Conservation (phyloP, 225 moss, liverwort and hornwort genomes). For the Straminergon stramineum region DNA sequence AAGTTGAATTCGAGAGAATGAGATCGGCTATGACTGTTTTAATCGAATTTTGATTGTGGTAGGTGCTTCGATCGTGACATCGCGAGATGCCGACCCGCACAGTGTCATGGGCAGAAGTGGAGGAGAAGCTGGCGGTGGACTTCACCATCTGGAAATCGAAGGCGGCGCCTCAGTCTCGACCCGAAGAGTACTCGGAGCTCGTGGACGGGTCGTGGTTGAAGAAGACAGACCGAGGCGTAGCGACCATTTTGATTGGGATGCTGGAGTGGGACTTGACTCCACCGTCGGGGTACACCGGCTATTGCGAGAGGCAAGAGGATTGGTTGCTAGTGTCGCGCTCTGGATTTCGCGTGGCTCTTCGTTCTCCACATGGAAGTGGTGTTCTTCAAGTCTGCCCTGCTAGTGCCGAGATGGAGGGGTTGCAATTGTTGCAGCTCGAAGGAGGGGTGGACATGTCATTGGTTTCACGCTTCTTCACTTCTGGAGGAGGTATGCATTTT, state of each 20-base stretch:
- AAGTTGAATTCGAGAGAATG: background rate
- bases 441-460: background rate
- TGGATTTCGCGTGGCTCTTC: conserved; percentile 15
- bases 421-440: background rate
- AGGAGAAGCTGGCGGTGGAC: conserved; percentile 9
- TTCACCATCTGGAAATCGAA: conserved; percentile 25
- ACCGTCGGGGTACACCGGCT: conserved; percentile 20
- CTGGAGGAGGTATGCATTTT: conserved; percentile 16
- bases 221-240: background rate
- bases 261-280: conserved; percentile 29
- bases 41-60: background rate
- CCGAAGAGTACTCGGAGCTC: background rate
- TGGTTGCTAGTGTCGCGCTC: conserved; percentile 28
- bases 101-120: background rate
- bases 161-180: background rate
- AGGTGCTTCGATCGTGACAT: background rate
- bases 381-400: conserved; percentile 13
- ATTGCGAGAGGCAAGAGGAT: conserved; percentile 16
- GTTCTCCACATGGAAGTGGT: background rate
- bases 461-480: conserved; percentile 3
- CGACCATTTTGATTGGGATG: background rate
- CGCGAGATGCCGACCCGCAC: background rate
- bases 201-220: conserved; percentile 1
- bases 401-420: background rate
- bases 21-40: background rate